A percentile compares a stretch with the other conserved stretches of the same genome.
phyloP scores from a whole-genome alignment of 331 rosid genomes.

The Ulmus americana region DNA sequence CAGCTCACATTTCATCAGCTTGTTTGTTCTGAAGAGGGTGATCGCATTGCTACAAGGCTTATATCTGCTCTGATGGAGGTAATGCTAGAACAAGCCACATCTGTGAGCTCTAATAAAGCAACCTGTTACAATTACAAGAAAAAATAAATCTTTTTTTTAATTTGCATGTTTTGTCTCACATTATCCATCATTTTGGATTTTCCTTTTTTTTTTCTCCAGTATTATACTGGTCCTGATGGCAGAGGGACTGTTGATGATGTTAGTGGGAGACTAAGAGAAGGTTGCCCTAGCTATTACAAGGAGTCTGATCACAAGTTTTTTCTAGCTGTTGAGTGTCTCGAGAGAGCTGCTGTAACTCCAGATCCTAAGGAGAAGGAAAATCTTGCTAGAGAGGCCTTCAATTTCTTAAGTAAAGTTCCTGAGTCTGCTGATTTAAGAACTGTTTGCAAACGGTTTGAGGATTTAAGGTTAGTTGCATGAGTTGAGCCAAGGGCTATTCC shows the following conservation, averaged over 20 bases:
- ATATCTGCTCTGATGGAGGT: constrained; percentile 95
- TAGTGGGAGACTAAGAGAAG: constrained; percentile 82
- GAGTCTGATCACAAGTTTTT: constrained; percentile 96
- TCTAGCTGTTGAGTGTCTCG: constrained; percentile 90
- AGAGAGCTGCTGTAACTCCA: constrained; percentile 77
- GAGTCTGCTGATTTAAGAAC: constrained; percentile 86
- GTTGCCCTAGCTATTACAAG: constrained; percentile 94
- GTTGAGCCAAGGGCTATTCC: constrained; percentile 6
- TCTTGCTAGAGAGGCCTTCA: constrained; percentile 84
- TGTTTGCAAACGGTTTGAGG: constrained; percentile 93
- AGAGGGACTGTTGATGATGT: constrained; percentile 95
- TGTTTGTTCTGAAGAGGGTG: constrained; percentile 94
- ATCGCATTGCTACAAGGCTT: constrained; percentile 74
- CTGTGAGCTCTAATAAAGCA: constrained; percentile 14
- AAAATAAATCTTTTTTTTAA: constrained; percentile 5
- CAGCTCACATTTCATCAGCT: constrained; percentile 83
- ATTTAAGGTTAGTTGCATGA: constrained; percentile 58
- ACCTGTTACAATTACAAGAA: constrained; percentile 9
- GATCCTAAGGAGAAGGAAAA: constrained; percentile 67
- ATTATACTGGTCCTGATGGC: constrained; percentile 95
- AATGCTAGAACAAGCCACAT: constrained; percentile 24
- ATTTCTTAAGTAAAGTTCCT: constrained; percentile 80
- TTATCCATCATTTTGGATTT: constrained; percentile 15
- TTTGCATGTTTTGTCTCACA: constrained; percentile 11
- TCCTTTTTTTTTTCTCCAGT: constrained; percentile 43